phyloP scores from a whole-genome alignment of 306 rosid species.

The Canavalia ensiformis region DNA sequence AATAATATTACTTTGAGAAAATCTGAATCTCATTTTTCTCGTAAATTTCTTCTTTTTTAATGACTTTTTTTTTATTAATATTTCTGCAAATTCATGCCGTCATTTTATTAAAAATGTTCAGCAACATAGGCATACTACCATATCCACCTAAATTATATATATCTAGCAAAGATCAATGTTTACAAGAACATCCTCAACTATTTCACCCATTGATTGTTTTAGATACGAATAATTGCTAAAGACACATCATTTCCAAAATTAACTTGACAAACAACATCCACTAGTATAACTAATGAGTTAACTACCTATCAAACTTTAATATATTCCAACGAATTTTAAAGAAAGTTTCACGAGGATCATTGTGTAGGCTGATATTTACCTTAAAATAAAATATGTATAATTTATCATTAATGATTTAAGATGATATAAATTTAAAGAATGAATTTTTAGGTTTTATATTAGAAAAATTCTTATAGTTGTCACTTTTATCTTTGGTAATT shows the following conservation, averaged over 20 bases:
- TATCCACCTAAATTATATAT: constrained; percentile 17
- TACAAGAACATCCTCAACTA: constrained; percentile 14
- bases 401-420: no score
- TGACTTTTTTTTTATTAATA: no score
- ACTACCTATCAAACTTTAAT: constrained; percentile 52
- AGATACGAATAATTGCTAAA: background rate
- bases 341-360: no score
- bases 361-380: no score
- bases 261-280: constrained; percentile 1
- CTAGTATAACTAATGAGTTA: constrained; percentile 38
- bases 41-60: no score
- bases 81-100: background rate
- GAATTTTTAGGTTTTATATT: no score
- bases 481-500: no score
- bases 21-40: no score
- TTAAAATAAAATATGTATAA: no score
- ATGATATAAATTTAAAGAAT: no score
- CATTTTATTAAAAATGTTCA: constrained; percentile 3
- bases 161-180: constrained; percentile 18
- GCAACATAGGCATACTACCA: background rate
- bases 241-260: constrained; percentile 16
- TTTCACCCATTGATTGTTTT: background rate
- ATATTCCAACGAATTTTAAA: constrained; percentile 23
- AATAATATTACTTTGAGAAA: no score
- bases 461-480: no score